Conservation (phyloP, 257 asterid species). For the Cynanchum wilfordii region DNA sequence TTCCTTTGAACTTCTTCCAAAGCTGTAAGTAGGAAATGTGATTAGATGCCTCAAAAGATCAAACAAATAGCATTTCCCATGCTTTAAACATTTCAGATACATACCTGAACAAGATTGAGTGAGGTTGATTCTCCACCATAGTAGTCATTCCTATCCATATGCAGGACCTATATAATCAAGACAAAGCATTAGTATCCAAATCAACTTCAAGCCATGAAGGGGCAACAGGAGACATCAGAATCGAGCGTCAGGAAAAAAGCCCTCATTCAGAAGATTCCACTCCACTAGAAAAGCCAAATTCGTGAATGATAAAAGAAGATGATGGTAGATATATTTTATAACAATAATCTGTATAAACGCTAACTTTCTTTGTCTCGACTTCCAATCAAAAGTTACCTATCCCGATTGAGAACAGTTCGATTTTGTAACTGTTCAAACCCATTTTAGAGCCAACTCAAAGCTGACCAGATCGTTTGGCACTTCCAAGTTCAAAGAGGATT, state of each 20-base stretch:
- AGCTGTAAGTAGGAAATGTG: slow-evolving; percentile 28
- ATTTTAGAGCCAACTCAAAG: not conserved
- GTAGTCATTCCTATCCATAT: slow-evolving; percentile 44
- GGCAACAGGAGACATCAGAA: not conserved
- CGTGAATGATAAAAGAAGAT: not conserved
- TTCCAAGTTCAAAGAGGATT: not conserved
- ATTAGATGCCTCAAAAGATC: not conserved
- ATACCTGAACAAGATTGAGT: slow-evolving; percentile 39
- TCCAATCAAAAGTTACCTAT: not conserved
- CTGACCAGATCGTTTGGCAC: no score
- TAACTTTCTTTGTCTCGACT: not conserved
- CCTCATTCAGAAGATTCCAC: not conserved
- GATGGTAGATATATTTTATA: not conserved
- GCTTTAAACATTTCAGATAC: not conserved
- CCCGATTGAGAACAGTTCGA: not conserved
- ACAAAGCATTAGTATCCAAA: not conserved
- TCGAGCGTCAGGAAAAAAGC: no score
- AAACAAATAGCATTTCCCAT: not conserved
- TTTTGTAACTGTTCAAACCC: not conserved
- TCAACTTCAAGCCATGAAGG: not conserved
- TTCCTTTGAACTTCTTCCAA: slow-evolving; percentile 91
- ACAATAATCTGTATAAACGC: not conserved
- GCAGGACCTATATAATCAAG: slow-evolving; percentile 28
- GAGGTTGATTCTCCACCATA: slow-evolving; percentile 44
- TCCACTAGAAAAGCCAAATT: not conserved